Percentiles rank a stretch among this genome's conserved stretches.
Conservation (phyloP, 1,139 yeast species). For the Candida sp. region DNA sequence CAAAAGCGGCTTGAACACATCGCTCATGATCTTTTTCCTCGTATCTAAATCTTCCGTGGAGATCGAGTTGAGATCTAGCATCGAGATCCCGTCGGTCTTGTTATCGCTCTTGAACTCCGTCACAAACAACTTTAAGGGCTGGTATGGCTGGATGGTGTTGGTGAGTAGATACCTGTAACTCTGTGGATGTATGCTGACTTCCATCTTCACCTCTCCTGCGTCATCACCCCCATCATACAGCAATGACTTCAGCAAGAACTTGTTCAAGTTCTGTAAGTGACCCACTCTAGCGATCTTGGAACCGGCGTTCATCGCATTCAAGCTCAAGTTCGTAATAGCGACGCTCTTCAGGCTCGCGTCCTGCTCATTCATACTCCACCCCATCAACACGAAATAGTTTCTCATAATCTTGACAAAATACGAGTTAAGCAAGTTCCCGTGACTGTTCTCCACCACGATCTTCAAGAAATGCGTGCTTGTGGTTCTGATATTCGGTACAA, state of each 20-base stretch:
- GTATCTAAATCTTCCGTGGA: slow-evolving; percentile 65
- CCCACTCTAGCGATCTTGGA: slow-evolving; percentile 41
- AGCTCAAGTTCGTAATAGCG: slow-evolving; percentile 47
- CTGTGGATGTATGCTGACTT: slow-evolving; percentile 41
- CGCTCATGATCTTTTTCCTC: slow-evolving; percentile 58
- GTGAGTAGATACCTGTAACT: slow-evolving; percentile 59
- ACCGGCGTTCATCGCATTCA: slow-evolving; percentile 35
- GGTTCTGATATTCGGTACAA: slow-evolving; percentile 71
- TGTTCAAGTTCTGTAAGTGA: slow-evolving; percentile 48
- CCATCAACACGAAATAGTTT: slow-evolving; percentile 59
- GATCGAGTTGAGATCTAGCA: slow-evolving; percentile 35
- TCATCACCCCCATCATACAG: slow-evolving; percentile 23
- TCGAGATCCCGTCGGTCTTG: slow-evolving; percentile 30
- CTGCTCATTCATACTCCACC: slow-evolving; percentile 54
- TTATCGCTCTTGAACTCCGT: slow-evolving; percentile 24
- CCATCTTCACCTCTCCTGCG: slow-evolving; percentile 6
- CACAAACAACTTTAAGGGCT: slow-evolving; percentile 57
- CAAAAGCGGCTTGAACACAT: slow-evolving; percentile 55
- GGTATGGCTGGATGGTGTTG: slow-evolving; percentile 51
- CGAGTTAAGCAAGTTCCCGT: slow-evolving; percentile 54
- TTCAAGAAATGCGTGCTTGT: slow-evolving; percentile 70
- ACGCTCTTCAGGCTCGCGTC: slow-evolving; percentile 50
- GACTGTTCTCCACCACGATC: slow-evolving; percentile 52
- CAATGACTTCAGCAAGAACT: slow-evolving; percentile 42
- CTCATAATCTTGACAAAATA: slow-evolving; percentile 64